These are phyloP conservation scores for Articulospora tetracladia DNA, from an alignment of 495 filamentous ascomycete species.

Conservation along the genomic window DNA sequence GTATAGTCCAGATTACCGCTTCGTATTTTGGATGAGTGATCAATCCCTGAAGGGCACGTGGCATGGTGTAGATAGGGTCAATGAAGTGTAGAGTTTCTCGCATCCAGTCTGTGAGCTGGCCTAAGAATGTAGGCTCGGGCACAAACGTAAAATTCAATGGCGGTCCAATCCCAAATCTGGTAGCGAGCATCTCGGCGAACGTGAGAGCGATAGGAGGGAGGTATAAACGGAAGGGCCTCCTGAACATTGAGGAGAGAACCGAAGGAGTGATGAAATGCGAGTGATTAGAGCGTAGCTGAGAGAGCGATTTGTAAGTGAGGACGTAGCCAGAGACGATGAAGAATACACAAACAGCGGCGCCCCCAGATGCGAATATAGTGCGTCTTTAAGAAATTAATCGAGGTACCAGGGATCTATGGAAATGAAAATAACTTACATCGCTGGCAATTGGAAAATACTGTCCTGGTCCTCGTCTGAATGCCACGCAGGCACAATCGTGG, in stretches of 20 bases:
- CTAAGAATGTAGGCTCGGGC: slow-evolving; percentile 28
- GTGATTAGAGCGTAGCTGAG: slow-evolving; percentile 43
- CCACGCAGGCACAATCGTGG: background rate
- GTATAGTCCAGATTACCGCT: slow-evolving; percentile 67
- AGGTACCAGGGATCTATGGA: too few relatives aligned
- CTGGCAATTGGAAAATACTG: slow-evolving; percentile 52
- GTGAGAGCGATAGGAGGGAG: slow-evolving; percentile 54
- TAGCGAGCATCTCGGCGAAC: slow-evolving; percentile 30
- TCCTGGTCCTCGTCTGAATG: slow-evolving; percentile 20
- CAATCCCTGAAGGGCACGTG: slow-evolving; percentile 33
- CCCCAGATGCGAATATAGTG: slow-evolving; percentile 53
- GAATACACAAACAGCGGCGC: slow-evolving; percentile 66
- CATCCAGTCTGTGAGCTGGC: slow-evolving; percentile 37
- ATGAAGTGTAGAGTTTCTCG: slow-evolving; percentile 52
- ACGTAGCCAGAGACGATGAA: slow-evolving; percentile 71
- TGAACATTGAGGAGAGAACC: slow-evolving; percentile 57
- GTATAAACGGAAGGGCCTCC: slow-evolving; percentile 57
- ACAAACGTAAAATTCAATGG: slow-evolving; percentile 38
- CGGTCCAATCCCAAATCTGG: slow-evolving; percentile 28
- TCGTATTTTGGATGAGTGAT: slow-evolving; percentile 48
- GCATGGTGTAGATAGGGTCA: slow-evolving; percentile 54
- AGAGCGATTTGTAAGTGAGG: slow-evolving; percentile 57
- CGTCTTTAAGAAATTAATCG: too few relatives aligned
- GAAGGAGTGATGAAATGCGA: slow-evolving; percentile 24
- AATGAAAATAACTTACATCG: too few relatives aligned